These are phyloP conservation scores for Aspergillus nomiae DNA, from an alignment of 2,329 filamentous ascomycete species.

Conservation along the genomic window DNA sequence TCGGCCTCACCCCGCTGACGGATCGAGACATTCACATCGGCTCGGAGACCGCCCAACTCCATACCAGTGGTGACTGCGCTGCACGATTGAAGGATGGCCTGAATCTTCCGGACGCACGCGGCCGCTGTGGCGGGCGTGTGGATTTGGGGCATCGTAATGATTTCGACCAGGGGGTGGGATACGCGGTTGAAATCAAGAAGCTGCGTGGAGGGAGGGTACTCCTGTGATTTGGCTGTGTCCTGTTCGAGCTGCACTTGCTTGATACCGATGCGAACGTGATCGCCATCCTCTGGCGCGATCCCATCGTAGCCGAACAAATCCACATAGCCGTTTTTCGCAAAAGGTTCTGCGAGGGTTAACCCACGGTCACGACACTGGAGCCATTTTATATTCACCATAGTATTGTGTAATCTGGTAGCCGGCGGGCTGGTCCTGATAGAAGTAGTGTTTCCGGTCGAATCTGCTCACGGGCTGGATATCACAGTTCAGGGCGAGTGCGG, in stretches of 20 bases:
- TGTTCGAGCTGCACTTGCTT: slow-evolving; percentile 97
- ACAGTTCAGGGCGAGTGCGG: slow-evolving; percentile 82
- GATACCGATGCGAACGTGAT: slow-evolving; percentile 74
- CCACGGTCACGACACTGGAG: neutral
- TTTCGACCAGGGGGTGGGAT: slow-evolving; percentile 87
- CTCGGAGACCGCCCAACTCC: slow-evolving; percentile 87
- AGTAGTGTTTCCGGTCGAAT: slow-evolving; percentile 98
- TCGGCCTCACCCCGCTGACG: slow-evolving; percentile 57
- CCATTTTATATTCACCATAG: slow-evolving; percentile 56
- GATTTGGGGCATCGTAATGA: slow-evolving; percentile 88
- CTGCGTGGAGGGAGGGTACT: slow-evolving; percentile 70
- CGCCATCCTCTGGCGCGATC: slow-evolving; percentile 72
- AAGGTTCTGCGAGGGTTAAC: slow-evolving; percentile 51
- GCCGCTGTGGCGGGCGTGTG: slow-evolving; percentile 86
- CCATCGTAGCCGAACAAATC: slow-evolving; percentile 74
- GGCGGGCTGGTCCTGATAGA: slow-evolving; percentile 95
- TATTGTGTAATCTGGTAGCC: slow-evolving; percentile 99
- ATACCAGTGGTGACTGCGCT: slow-evolving; percentile 88
- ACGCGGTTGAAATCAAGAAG: slow-evolving; percentile 94
- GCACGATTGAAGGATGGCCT: slow-evolving; percentile 74
- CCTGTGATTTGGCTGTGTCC: slow-evolving; percentile 91
- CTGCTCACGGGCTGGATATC: slow-evolving; percentile 73
- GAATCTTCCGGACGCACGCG: slow-evolving; percentile 85
- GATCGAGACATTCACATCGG: slow-evolving; percentile 95
- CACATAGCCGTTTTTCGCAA: slow-evolving; percentile 71